A percentile compares a stretch with the other conserved stretches of the same genome.
Evolutionary conservation across 352 stramenopile species (phyloP).

Genomic region (Phytophthora capsici): DNA sequence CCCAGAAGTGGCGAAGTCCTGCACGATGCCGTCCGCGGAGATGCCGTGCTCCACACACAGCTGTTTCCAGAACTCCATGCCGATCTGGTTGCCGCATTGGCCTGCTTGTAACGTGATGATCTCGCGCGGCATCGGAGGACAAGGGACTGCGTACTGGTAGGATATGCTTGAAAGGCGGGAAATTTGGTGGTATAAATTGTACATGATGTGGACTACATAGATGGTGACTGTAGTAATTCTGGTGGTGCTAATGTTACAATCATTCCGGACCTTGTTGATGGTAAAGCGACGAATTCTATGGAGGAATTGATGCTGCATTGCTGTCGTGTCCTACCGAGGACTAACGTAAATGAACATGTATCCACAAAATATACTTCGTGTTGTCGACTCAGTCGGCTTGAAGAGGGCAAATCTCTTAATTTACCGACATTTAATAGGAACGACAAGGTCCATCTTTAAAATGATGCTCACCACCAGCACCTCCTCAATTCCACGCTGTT

Average conservation of each 20-base stretch:
- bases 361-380: background rate
- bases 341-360: background rate
- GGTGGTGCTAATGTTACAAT: conserved; percentile 15
- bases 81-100: conserved; percentile 99
- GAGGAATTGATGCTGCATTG: background rate
- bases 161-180: conserved; percentile 9
- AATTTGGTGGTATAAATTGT: conserved; percentile 6
- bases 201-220: conserved; percentile 12
- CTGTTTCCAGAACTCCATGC: conserved; percentile 99
- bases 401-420: conserved; percentile 18
- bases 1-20: conserved; percentile 92
- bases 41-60: conserved; percentile 99
- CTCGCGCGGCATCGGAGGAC: conserved; percentile 92
- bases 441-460: conserved; percentile 6
- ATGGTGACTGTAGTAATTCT: conserved; percentile 8
- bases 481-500: background rate
- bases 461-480: background rate
- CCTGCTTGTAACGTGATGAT: conserved; percentile 99
- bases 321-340: background rate
- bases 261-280: conserved; percentile 7
- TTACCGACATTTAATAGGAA: background rate
- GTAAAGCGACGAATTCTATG: background rate
- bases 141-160: background rate
- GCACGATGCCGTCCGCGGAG: conserved; percentile 95
- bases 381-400: conserved; percentile 10